Evolutionary conservation across 805 yeast species (phyloP), one percentile per base, ranked within the genome.

Genomic region (Zygosaccharomyces kombuchaensis): DNA sequence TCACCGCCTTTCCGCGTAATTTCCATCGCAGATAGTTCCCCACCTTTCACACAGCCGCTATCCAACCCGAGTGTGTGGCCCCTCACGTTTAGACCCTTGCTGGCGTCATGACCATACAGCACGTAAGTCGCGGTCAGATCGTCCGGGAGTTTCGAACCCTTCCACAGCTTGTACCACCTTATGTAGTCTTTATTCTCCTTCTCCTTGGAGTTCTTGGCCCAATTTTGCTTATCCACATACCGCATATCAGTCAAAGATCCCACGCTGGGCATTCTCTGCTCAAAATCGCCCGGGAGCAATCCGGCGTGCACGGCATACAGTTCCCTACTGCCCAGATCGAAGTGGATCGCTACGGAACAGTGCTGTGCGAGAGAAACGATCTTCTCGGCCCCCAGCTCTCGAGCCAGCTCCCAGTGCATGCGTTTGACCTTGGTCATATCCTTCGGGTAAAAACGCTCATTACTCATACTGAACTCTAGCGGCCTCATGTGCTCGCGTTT

Each of bases 51-150:
- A 70, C 97, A 90, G 1, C 86, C 87, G 9, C 86, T 70, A 59
- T 91, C 98, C 32, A 90, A 67, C 0, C 97, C 98, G 56, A 77
- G 79, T 2, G 96, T 73, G 63, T 72, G 87, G 50, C 76, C 75
- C 52, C 76, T 75, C 40, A 82, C 52, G 45, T 76, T 79, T 40
- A 89, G 74, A 1, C 96, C 96, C 44, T 82, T 70, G 45, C 79
- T 72, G 3, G 97, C 95, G 60, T 87, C 95, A 60, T 90, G 98
- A 1, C 97, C 98, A 60, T 90, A 90, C 56, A 78, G 80, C 3
- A 87, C 88, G 17, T 62, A 65, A 34, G 47, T 53, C 44, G 58
- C 65, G 26, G 45, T 31, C n/a, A 36, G 45, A 34, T 66, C 62
- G 29, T 55, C 54, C n/a, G 50, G 60, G 53, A 58, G 46, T 22